Conservation (phyloP, 140 eudicot species). For the Stevia rebaudiana region DNA sequence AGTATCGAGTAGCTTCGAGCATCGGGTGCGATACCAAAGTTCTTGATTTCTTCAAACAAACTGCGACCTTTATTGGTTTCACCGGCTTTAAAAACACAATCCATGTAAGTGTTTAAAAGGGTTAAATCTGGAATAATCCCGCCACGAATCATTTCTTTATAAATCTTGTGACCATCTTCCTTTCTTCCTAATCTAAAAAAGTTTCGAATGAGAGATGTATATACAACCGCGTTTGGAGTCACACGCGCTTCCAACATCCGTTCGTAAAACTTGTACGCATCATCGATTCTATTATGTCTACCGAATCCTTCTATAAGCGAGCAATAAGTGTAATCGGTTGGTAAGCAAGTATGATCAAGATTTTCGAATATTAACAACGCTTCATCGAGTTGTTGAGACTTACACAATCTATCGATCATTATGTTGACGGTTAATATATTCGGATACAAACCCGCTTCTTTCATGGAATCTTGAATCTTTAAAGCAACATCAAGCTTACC, state of each 20-base stretch:
- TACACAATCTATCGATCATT: conserved; percentile 80
- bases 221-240: conserved; percentile 62
- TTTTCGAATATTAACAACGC: conserved; percentile 61
- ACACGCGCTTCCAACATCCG: conserved; percentile 58
- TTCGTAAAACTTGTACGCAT: conserved; percentile 80
- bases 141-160: conserved; percentile 74
- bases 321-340: conserved; percentile 67
- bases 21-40: conserved; percentile 53
- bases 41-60: conserved; percentile 72
- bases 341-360: conserved; percentile 65
- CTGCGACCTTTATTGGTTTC: conserved; percentile 80
- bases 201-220: conserved; percentile 72
- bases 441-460: conserved; percentile 74
- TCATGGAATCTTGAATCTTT: conserved; percentile 66
- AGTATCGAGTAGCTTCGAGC: conserved; percentile 84
- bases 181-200: conserved; percentile 63
- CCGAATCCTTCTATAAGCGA: conserved; percentile 88
- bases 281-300: conserved; percentile 67
- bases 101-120: conserved; percentile 86
- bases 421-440: conserved; percentile 71
- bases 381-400: conserved; percentile 67
- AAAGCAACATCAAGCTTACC: conserved; percentile 60
- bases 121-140: conserved; percentile 67
- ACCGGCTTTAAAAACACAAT: conserved; percentile 85
- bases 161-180: conserved; percentile 89